Evolutionary conservation across 306 rosid genomes (phyloP).

Genomic region (Echinosophora koreensis): DNA sequence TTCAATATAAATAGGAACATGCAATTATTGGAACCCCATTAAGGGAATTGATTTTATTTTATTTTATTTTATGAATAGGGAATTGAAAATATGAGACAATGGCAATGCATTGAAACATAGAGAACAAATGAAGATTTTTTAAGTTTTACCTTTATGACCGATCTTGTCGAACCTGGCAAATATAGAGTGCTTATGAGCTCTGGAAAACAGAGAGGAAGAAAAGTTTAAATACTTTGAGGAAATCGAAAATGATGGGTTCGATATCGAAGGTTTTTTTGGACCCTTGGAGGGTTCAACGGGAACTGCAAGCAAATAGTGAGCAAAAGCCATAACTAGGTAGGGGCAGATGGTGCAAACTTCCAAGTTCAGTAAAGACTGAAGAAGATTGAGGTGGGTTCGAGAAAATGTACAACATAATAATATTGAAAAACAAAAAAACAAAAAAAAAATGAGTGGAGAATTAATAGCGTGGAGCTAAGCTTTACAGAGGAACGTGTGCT

Average conservation of each 20-base stretch:
- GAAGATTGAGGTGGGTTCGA: conserved; percentile 41
- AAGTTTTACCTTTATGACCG: conserved; percentile 45
- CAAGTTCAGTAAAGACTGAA: neutral
- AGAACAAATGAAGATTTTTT: neutral
- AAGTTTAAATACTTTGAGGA: conserved; percentile 44
- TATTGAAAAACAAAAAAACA: neutral
- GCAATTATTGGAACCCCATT: neutral
- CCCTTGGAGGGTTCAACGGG: conserved; percentile 49
- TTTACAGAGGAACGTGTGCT: neutral
- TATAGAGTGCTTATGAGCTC: conserved; percentile 49
- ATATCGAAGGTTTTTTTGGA: conserved; percentile 43
- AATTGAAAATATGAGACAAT: neutral
- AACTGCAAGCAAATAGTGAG: conserved; percentile 51
- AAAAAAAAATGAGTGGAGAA: neutral
- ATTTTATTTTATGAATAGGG: too few species aligned
- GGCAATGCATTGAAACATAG: neutral
- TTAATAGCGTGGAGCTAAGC: conserved; percentile 19
- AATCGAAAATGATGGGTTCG: conserved; percentile 42
- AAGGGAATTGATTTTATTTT: neutral
- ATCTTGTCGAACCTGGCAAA: conserved; percentile 46
- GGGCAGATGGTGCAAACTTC: conserved; percentile 1
- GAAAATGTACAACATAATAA: conserved; percentile 20
- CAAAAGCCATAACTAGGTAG: conserved; percentile 64
- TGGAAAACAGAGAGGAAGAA: conserved; percentile 44
- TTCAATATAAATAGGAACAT: conserved; percentile 19